Evolutionary conservation across 495 filamentous ascomycete genomes (phyloP), one percentile per base, ranked within the genome.

Genomic region (Physcia stellaris): DNA sequence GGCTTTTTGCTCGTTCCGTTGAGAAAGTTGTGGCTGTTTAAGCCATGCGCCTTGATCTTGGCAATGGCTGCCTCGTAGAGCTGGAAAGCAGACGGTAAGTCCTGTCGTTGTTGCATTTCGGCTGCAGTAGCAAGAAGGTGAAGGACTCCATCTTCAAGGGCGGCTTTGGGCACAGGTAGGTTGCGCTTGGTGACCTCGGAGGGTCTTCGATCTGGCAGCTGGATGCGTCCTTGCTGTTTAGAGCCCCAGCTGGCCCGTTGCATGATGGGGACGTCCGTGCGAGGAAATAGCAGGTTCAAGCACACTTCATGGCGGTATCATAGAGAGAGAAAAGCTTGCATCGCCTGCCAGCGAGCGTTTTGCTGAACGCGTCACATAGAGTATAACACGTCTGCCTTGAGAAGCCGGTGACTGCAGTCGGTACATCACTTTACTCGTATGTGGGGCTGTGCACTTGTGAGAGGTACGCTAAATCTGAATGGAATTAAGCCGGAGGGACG

Each of bases 101-200:
- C 41, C 34, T 37, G 41, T 15, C 34, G 35, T 32, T 43, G 41
- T n/a, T 43, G 41, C 41, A 43, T 39, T 22, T 43, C 41, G 21
- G 41, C 41, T 10, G 41, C 41, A 9, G 41, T 38, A 15, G 41
- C 41, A 27, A 43, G 35, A 1, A 43, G 27, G 13, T 43, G 41
- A 16, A 43, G 41, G 9, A 39, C 39, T 17, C 41, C 41, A 18
- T 39, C 41, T 16, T 43, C 41, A 12, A 43, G 41, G 16, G 35
- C 34, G 11, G 35, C 41, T 30, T 39, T 43, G 16, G 35, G 35
- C 27, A 39, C 41, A 1, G 35, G 41, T 10, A 23, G 24, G 16
- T 40, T 43, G 12, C 34, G 41, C 7, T 28, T n/a, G 7, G n/a
- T 9, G n/a, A n/a, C 29, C 22, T 43, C 41, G 7, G 32, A 21